Conservation (phyloP, 2,329 filamentous ascomycete species). For the Bipolaris sorokiniana region DNA sequence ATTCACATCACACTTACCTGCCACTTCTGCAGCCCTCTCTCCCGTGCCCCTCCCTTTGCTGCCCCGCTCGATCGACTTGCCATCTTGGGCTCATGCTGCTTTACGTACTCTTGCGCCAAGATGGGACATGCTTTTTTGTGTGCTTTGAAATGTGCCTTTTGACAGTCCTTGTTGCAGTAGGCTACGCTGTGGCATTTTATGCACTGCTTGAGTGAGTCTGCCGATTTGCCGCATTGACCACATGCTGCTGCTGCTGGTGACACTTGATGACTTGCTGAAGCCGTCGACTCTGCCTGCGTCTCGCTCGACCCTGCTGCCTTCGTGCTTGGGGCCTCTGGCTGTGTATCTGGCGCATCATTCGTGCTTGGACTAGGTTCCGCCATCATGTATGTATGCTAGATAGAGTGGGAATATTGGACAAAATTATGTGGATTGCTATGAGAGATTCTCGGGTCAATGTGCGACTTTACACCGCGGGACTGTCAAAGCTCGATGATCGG, state of each 20-base stretch:
- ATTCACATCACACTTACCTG: slow-evolving; percentile 31
- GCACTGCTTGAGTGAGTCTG: slow-evolving; percentile 44
- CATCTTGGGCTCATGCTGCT: slow-evolving; percentile 49
- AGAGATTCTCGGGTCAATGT: slow-evolving; percentile 2
- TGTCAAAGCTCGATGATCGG: slow-evolving; percentile 11
- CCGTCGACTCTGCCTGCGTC: slow-evolving; percentile 1
- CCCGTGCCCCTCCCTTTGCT: slow-evolving; percentile 41
- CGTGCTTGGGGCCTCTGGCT: slow-evolving; percentile 2
- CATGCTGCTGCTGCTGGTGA: slow-evolving; percentile 21
- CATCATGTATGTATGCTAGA: not conserved
- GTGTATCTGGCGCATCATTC: not conserved
- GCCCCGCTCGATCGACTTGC: slow-evolving; percentile 36
- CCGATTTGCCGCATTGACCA: slow-evolving; percentile 31
- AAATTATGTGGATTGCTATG: not conserved
- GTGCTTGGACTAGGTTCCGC: not conserved
- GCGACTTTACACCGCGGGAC: not conserved
- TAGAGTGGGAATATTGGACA: not conserved
- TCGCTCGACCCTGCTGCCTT: not conserved
- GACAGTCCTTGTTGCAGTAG: slow-evolving; percentile 52
- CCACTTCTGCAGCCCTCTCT: slow-evolving; percentile 51
- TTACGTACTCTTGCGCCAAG: slow-evolving; percentile 49
- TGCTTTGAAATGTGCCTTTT: slow-evolving; percentile 48
- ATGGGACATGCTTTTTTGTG: slow-evolving; percentile 51
- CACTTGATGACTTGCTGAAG: slow-evolving; percentile 22
- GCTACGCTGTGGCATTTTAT: slow-evolving; percentile 48